Evolutionary conservation across 2,329 filamentous ascomycete species (phyloP), one percentile per base, ranked within the genome.

Genomic region (Stenocarpella maydis): DNA sequence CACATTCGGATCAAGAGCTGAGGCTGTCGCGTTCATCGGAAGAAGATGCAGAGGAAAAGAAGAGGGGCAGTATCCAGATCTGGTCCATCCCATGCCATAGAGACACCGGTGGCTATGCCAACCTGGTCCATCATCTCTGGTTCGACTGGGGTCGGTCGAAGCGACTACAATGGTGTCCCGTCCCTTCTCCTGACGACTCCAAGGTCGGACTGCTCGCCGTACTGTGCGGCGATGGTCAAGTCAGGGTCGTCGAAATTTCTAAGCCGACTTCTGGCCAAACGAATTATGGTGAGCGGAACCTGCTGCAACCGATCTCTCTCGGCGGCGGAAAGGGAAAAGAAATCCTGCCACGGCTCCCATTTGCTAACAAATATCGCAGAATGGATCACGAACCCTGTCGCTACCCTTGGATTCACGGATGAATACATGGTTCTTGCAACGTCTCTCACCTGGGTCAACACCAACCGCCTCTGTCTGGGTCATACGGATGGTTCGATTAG

Each of bases 401-500:
- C 82, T 2, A 79, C 79, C 0, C 78, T 89, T 17, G 78, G 77
- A 21, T 78, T 87, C 6, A 76, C 78, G 0, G 78, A 82, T 17
- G 86, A 89, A 75, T 79, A 83, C 67, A 79, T 79, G 53, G 77
- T 87, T 49, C 79, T 82, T 31, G 84, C 85, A 34, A 88, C 86
- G 19, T 82, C 83, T 69, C 81, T 89, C 65, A 81, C 86, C 14
- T 90, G 87, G 87, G 77, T 84, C 41, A 85, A 83, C 69, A 81
- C 82, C 72, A 89, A 89, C 74, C 84, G 86, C 26, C 77, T 90
- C 47, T 85, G 81, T 0, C 78, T 87, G 37, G 87, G 86, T 60
- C 86, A 88, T 74, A 83, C 82, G 0, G 87, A 90, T 70, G 87
- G 87, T 39, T 86, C 84, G 24, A 79, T 89, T 43, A 81, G 82